Evolutionary conservation across 768 basidiomycete genomes (phyloP), one percentile per base, ranked within the genome.

Genomic region (Phaeotremella fagi): DNA sequence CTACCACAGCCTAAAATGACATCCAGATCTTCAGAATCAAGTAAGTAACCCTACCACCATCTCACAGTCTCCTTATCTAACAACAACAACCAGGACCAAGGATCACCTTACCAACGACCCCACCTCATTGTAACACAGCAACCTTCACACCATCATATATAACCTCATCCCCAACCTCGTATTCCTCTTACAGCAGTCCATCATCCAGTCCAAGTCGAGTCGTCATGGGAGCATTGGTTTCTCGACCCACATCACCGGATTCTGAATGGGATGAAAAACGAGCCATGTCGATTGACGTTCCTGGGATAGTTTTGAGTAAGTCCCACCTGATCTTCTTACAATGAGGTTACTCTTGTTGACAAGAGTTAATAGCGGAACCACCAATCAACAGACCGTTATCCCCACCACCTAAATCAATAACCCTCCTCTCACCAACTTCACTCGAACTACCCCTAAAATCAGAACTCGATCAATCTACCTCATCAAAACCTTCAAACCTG

Each of bases 361-460:
- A 11, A 18, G 7, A 14, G 25, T 25, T 26, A 2, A 33, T 35
- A 59, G 57, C 57, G 14, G 57, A 59, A 49, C 57, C 57, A 16
- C 28, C 26, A 15, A 28, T 38, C 15, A 47, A 53, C 18, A 4
- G 57, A 24, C 23, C 41, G 18, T 48, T 48, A 23, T 54, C 57
- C 3, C 57, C 57, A 33, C 52, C 52, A 37, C 52, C 57, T 3
- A 59, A 59, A 50, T 50, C 52, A 6, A 59, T 59, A 43, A 46
- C 54, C 41, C 57, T 59, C 23, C 37, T 59, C 12, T 48, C 57
- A 11, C 57, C 57, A 25, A 46, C 57, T 18, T 50, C 47, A 9
- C 52, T 59, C 14, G 38, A 47, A 31, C 45, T 59, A 1, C 57
- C 57, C 26, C 36, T 24, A 3, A 27, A 29, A 9, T 18, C 51